Percentiles rank a stretch among this genome's conserved stretches.
Evolutionary conservation across 805 yeast species (phyloP).

Genomic region (Candida oleophila): DNA sequence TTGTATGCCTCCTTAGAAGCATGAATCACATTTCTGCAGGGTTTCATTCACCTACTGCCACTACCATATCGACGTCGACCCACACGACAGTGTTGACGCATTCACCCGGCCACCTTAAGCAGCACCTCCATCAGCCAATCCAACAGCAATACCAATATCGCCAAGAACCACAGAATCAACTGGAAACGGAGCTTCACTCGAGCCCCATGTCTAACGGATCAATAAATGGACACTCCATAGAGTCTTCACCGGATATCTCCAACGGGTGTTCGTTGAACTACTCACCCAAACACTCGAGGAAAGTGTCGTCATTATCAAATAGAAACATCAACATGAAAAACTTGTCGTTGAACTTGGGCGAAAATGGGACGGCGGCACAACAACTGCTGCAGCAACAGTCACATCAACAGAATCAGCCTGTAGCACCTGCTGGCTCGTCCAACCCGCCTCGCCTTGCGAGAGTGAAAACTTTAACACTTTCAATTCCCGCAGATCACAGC

Average conservation of each 20-base stretch:
- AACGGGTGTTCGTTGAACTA: conserved; percentile 23
- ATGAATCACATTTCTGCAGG: conserved; percentile 2
- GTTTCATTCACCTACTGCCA: conserved; percentile 1
- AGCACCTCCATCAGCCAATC: background rate
- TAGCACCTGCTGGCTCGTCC: too few species aligned
- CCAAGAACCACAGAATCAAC: background rate
- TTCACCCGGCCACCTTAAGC: background rate
- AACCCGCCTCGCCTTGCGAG: conserved; percentile 9
- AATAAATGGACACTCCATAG: background rate
- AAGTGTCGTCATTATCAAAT: conserved; percentile 23
- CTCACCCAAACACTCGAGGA: conserved; percentile 37
- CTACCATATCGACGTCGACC: background rate
- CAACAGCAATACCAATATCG: background rate
- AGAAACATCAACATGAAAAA: conserved; percentile 39
- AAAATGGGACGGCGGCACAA: conserved; percentile 3
- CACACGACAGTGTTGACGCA: conserved; percentile 1
- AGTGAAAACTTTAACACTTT: conserved; percentile 14
- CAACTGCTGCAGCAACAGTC: conserved; percentile 7
- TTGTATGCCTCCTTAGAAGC: background rate
- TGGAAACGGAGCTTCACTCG: too few species aligned
- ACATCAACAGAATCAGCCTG: background rate
- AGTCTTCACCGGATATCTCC: background rate
- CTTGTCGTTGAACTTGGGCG: conserved; percentile 29
- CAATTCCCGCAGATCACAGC: conserved; percentile 12
- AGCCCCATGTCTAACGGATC: conserved; percentile 3